Evolutionary conservation across 2,329 filamentous ascomycete genomes (phyloP), one percentile per base, ranked within the genome.

Genomic region (Xylariales sp.): DNA sequence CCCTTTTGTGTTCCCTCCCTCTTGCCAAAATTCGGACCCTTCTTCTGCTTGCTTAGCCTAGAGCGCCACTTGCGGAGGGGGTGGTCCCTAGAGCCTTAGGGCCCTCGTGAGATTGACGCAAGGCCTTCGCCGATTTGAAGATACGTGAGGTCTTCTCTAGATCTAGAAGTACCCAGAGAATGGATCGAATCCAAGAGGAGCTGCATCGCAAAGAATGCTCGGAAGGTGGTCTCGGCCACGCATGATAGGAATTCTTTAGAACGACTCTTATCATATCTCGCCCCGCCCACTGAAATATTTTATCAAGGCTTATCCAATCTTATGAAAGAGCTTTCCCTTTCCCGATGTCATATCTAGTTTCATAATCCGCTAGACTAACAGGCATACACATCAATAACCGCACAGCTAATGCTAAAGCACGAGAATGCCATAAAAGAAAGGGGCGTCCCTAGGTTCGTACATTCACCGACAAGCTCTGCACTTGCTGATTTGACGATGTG

Each of bases 161-260:
- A 5, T 56, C 50, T 8, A 49, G 9, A 5, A 63, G 32, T 63
- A 32, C 59, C 59, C 9, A 62, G 28, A 16, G 43, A 49, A 23
- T 62, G 59, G 34, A 32, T 32, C 43, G 59, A 62, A 36, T 62
- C 59, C 3, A 62, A 32, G 14, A 53, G 32, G 18, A 62, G 59
- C 23, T 62, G 59, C 18, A 18, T 43, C 7, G 61, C 61, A 48
- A 63, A 57, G 9, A 50, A 43, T 3, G 43, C 53, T 32, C 61
- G 39, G 52, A 63, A 50, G 43, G 52, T 56, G 39, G 50, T 36
- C 18, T 63, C 50, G 23, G 23, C 23, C 30, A 39, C 18, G 4
- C 23, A 23, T 23, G 23, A 23, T 2, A 2, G 23, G 1, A 23
- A 23, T 23, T 2, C 23, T 23, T 23, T 23, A 2, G 23, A 23